These are phyloP conservation scores for Speleostelium caveatum DNA, from an alignment of 78 protist genomes.

Conservation along the genomic window DNA sequence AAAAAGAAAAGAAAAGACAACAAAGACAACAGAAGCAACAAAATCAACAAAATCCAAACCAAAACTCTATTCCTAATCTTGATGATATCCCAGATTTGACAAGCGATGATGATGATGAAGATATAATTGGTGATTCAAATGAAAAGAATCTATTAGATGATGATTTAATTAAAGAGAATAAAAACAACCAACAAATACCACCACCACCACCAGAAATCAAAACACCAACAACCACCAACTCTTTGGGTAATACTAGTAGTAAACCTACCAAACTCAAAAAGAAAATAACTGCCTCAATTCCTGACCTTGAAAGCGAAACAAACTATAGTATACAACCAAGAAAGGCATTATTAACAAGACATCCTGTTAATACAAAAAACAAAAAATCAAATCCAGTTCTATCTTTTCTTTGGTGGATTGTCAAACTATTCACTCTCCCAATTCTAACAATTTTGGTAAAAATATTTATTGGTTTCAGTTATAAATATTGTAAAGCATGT, in stretches of 20 bases:
- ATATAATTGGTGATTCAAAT: too few species aligned
- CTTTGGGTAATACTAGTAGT: background rate
- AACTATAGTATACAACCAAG: slow-evolving; percentile 71
- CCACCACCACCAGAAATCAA: background rate
- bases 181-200: too few species aligned
- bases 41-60: background rate
- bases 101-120: slow-evolving; percentile 28
- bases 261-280: background rate
- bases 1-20: slow-evolving; percentile 17
- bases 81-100: slow-evolving; percentile 37
- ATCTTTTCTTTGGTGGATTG: slow-evolving; percentile 58
- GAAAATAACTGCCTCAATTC: background rate
- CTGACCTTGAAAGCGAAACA: slow-evolving; percentile 1
- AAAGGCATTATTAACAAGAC: slow-evolving; percentile 71
- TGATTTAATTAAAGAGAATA: too few species aligned
- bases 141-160: too few species aligned
- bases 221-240: background rate
- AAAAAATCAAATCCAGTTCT: slow-evolving; percentile 18
- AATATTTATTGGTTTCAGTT: slow-evolving; percentile 59
- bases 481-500: slow-evolving; percentile 69
- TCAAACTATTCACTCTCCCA: slow-evolving; percentile 67
- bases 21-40: slow-evolving; percentile 3
- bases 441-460: slow-evolving; percentile 39
- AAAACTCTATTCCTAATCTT: background rate
- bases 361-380: slow-evolving; percentile 50